Conservation (phyloP, 768 basidiomycete genomes). For the Rhodocollybia butyracea region DNA sequence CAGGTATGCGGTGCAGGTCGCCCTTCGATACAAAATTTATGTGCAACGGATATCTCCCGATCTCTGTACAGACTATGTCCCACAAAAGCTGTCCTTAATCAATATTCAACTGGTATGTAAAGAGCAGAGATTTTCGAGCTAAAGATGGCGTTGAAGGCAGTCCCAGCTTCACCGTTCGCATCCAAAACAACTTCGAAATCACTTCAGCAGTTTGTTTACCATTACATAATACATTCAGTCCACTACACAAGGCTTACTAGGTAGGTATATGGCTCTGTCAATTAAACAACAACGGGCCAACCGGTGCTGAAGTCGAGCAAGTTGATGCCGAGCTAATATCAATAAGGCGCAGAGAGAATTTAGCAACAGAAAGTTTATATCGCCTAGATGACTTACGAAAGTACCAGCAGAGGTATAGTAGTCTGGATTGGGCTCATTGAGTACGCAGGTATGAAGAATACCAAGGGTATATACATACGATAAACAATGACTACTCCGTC, state of each 20-base stretch:
- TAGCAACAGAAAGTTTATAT: background rate
- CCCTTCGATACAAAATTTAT: slow-evolving; percentile 33
- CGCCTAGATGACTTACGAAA: slow-evolving; percentile 28
- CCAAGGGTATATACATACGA: slow-evolving; percentile 30
- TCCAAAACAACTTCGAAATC: no score
- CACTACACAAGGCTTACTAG: no score
- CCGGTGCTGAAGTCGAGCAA: slow-evolving; percentile 45
- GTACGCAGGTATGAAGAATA: background rate
- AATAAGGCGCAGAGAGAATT: background rate
- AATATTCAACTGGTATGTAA: slow-evolving; percentile 13
- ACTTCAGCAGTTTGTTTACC: no score
- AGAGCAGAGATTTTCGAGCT: slow-evolving; percentile 32
- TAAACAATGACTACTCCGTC: slow-evolving; percentile 50
- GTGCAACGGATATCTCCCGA: slow-evolving; percentile 30
- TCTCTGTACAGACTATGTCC: slow-evolving; percentile 29
- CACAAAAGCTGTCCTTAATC: slow-evolving; percentile 10
- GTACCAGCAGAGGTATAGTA: slow-evolving; percentile 47
- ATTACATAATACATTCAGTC: no score
- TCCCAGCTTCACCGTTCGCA: no score
- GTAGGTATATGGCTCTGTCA: no score
- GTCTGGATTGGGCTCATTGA: slow-evolving; percentile 26
- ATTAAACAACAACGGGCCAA: no score
- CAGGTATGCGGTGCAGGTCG: slow-evolving; percentile 28
- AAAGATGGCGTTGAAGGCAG: slow-evolving; percentile 26
- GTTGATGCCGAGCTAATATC: slow-evolving; percentile 47